These are phyloP conservation scores for Triangularia setosa DNA, from an alignment of 2,329 filamentous ascomycete genomes.

Conservation along the genomic window DNA sequence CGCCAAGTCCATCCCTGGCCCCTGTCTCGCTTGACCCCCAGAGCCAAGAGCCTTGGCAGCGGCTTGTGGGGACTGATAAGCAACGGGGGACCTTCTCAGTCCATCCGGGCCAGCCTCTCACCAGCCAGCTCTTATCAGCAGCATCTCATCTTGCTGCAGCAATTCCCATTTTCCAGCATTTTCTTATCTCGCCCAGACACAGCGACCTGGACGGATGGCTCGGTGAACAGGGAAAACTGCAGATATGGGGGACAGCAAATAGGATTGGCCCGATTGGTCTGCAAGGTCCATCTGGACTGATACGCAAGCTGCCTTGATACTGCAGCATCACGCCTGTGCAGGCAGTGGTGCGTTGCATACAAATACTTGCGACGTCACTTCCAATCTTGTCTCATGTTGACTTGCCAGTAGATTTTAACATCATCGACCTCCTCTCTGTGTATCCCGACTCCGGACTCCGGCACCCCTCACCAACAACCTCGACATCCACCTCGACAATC, in stretches of 20 bases:
- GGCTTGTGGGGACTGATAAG: constrained; percentile 7
- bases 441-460: too few species aligned
- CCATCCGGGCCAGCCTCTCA: neutral
- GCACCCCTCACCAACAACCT: neutral
- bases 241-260: neutral
- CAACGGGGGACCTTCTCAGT: neutral
- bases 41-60: constrained; percentile 4
- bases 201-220: neutral
- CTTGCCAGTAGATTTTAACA: too few species aligned
- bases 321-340: too few species aligned
- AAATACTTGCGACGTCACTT: constrained; percentile 7
- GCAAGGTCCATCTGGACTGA: too few species aligned
- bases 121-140: constrained; percentile 1
- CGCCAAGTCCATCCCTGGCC: neutral
- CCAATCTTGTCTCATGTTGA: neutral
- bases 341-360: constrained; percentile 8
- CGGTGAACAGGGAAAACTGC: neutral
- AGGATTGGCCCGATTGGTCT: too few species aligned
- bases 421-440: neutral
- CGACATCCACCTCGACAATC: too few species aligned
- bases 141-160: neutral
- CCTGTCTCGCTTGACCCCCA: neutral
- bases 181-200: constrained; percentile 6
- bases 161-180: neutral
- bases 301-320: too few species aligned